phyloP scores from a whole-genome alignment of 805 yeast genomes.

The Metschnikowia kunwiensis region DNA sequence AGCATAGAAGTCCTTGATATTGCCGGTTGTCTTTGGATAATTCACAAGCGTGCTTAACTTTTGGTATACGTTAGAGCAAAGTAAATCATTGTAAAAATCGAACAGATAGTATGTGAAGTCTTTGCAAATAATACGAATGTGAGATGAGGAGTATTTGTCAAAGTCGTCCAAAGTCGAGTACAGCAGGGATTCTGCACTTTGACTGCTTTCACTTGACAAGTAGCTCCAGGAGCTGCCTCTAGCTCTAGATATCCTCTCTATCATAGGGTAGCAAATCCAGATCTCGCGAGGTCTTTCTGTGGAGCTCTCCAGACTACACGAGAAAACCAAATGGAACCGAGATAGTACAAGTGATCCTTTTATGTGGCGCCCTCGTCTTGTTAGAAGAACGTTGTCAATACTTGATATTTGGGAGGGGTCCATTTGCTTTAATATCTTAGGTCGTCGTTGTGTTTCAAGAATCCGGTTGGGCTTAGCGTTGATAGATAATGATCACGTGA shows the following conservation, averaged over 20 bases:
- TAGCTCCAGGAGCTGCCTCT: slow-evolving; percentile 47
- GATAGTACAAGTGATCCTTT: slow-evolving; percentile 38
- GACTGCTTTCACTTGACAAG: neutral
- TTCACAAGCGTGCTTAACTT: slow-evolving; percentile 65
- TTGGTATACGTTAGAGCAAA: slow-evolving; percentile 70
- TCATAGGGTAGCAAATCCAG: slow-evolving; percentile 90
- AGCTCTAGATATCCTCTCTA: slow-evolving; percentile 57
- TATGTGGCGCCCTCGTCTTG: slow-evolving; percentile 37
- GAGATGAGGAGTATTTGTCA: slow-evolving; percentile 45
- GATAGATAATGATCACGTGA: too few relatives aligned
- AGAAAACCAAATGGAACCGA: slow-evolving; percentile 38
- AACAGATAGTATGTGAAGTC: slow-evolving; percentile 82
- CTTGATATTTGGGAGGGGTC: slow-evolving; percentile 27
- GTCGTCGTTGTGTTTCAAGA: too few relatives aligned
- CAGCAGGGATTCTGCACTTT: slow-evolving; percentile 1
- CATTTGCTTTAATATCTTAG: too few relatives aligned
- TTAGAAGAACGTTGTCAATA: slow-evolving; percentile 38
- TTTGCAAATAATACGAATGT: slow-evolving; percentile 70
- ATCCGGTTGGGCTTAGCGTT: too few relatives aligned
- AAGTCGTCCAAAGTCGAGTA: slow-evolving; percentile 14
- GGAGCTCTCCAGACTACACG: slow-evolving; percentile 20
- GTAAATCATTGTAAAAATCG: slow-evolving; percentile 58
- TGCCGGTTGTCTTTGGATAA: slow-evolving; percentile 49
- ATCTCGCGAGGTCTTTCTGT: slow-evolving; percentile 52
- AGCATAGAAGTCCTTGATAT: slow-evolving; percentile 58